These are phyloP conservation scores for Botrytis paeoniae DNA, from an alignment of 2,329 filamentous ascomycete genomes.

Conservation along the genomic window DNA sequence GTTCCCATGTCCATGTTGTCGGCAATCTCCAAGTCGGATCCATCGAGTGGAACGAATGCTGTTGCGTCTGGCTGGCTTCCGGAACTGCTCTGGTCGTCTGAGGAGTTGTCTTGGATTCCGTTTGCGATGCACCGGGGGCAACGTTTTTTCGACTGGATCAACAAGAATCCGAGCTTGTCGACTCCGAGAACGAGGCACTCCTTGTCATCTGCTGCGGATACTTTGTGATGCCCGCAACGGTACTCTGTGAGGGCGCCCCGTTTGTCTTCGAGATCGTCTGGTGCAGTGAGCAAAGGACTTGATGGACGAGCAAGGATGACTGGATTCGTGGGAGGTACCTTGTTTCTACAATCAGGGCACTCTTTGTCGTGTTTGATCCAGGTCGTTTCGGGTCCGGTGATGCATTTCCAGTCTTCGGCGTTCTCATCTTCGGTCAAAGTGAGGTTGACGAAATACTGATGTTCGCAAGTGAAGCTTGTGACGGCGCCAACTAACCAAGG, in stretches of 20 bases:
- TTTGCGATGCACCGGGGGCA: neutral
- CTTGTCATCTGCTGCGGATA: neutral
- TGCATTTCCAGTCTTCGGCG: neutral
- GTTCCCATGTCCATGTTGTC: neutral
- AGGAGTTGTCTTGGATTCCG: neutral
- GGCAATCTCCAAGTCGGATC: neutral
- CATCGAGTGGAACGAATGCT: neutral
- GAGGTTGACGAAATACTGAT: neutral
- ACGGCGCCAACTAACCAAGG: neutral
- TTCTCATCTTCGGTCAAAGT: neutral
- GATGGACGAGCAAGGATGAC: neutral
- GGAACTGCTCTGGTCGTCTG: neutral
- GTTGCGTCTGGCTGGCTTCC: neutral
- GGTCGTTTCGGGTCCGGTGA: neutral
- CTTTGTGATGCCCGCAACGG: neutral
- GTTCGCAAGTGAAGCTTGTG: neutral
- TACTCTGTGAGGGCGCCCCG: neutral
- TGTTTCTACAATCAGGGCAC: neutral
- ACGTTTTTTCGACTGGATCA: neutral
- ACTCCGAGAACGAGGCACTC: neutral
- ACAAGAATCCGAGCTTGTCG: neutral
- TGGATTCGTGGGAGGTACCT: too few relatives aligned
- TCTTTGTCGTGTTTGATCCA: neutral
- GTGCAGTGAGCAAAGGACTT: neutral
- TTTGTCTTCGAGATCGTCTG: neutral